These are phyloP conservation scores for Phytophthora foliorum DNA, from an alignment of 352 stramenopile genomes.

Conservation along the genomic window DNA sequence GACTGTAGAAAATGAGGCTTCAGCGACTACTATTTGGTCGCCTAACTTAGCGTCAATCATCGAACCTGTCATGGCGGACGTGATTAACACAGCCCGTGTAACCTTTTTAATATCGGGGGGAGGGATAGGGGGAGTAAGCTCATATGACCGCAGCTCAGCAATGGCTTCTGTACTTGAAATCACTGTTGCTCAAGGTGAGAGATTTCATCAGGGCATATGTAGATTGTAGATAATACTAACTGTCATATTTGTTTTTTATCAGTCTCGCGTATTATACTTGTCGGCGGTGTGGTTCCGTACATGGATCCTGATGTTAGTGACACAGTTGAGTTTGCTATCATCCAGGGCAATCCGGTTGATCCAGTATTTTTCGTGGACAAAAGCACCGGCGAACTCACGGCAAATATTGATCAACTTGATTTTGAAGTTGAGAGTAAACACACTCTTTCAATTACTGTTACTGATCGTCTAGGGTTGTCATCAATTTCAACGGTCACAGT, in stretches of 20 bases:
- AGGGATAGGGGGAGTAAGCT: slow-evolving; percentile 57
- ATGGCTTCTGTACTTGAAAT: slow-evolving; percentile 49
- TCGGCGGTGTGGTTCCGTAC: slow-evolving; percentile 20
- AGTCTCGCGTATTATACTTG: slow-evolving; percentile 25
- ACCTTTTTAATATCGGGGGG: slow-evolving; percentile 52
- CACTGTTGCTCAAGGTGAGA: slow-evolving; percentile 48
- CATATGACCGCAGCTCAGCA: slow-evolving; percentile 43
- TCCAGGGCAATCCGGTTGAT: slow-evolving; percentile 14
- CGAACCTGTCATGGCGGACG: slow-evolving; percentile 2
- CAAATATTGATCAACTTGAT: slow-evolving; percentile 32
- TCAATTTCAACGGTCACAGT: slow-evolving; percentile 22
- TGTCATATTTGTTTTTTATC: background rate
- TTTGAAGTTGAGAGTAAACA: slow-evolving; percentile 26
- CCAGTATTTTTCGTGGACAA: slow-evolving; percentile 39
- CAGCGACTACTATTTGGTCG: slow-evolving; percentile 38
- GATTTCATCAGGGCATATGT: background rate
- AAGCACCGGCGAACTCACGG: slow-evolving; percentile 19
- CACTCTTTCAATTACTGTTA: slow-evolving; percentile 29
- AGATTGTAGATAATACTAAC: background rate
- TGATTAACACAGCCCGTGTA: slow-evolving; percentile 7
- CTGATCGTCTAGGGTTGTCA: slow-evolving; percentile 13
- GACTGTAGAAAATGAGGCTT: slow-evolving; percentile 32
- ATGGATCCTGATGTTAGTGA: slow-evolving; percentile 28
- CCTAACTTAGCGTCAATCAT: slow-evolving; percentile 43
- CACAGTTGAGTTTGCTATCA: slow-evolving; percentile 25